Base-by-base conservation (phyloP, 768 basidiomycete species). In the Terana coerulea region DNA sequence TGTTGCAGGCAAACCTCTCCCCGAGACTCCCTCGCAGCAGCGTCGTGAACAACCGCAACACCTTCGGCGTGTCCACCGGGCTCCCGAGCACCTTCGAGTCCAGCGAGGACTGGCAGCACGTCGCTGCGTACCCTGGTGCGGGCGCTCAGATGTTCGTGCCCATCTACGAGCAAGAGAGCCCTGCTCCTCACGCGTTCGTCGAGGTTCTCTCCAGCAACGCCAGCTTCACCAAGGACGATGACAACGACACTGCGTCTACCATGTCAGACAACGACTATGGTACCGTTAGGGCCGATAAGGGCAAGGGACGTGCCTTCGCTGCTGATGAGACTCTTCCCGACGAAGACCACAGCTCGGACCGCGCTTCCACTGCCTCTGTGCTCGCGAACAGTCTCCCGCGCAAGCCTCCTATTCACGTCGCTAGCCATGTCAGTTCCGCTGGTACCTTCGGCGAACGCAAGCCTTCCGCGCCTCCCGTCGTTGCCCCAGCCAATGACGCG, bases 371-470 rank as follows among this genome's bases (percentile, higher is more conserved):
- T 3, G 67, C 60, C n/a, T 78, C 77, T 2, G 57, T 78, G 8
- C 46, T 64, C 36, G 69, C 63, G 14, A 54, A 65, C 10, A 74
- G 81, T 48, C 61, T 68, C 5, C 73, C 79, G 0, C 56, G 70
- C 35, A 88, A 88, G 62, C 77, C 71, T 41, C 78, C 84, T 14
- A 74, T 87, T 31, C 86, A 85, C 64, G 80, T 80, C 47, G 43
- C 41, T n/a, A 49, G 45, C 17, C 48, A 52, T 12, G 43, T 45
- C 24, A 56, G 41, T 35, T 35, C 44, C 15, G 60, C 55, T 47
- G 51, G 51, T 28, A 52, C 52, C 29, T 56, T 56, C 25, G 57
- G 60, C 6, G 28, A 46, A 7, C 60, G 52, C 44, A 55, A 49
- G 25, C 29, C 52, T 10, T 19, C 53, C 14, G 43, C 24, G 37